Conservation (phyloP, 2,329 filamentous ascomycete species). For the Botrytis deweyae region DNA sequence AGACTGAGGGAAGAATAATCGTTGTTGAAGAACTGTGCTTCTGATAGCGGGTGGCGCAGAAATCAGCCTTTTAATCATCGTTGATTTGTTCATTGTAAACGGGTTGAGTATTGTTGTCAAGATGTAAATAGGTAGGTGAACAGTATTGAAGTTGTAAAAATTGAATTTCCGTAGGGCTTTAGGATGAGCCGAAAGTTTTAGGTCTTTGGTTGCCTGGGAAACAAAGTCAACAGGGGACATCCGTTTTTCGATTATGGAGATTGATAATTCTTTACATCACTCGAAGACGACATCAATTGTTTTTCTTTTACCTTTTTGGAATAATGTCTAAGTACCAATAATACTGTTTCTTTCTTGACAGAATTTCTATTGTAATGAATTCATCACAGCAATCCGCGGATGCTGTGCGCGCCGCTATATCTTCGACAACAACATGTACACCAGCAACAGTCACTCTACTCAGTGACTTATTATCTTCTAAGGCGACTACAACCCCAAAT, state of each 20-base stretch:
- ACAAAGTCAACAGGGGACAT: slow-evolving; percentile 21
- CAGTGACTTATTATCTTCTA: slow-evolving; percentile 47
- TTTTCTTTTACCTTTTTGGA: slow-evolving; percentile 22
- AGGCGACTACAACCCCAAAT: slow-evolving; percentile 32
- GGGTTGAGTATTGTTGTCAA: background rate
- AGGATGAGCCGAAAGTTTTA: slow-evolving; percentile 10
- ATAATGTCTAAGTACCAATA: slow-evolving; percentile 40
- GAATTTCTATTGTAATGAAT: slow-evolving; percentile 42
- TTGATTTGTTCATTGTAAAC: slow-evolving; percentile 31
- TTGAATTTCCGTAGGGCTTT: slow-evolving; percentile 1
- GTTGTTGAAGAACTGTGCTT: slow-evolving; percentile 26
- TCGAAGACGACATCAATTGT: slow-evolving; percentile 19
- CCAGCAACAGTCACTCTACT: slow-evolving; percentile 47
- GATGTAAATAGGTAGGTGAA: background rate
- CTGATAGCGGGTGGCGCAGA: slow-evolving; percentile 33
- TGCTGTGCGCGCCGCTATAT: slow-evolving; percentile 48
- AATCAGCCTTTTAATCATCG: slow-evolving; percentile 30
- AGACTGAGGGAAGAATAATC: slow-evolving; percentile 19
- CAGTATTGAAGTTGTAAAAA: background rate
- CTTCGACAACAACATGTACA: slow-evolving; percentile 50
- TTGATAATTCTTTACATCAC: slow-evolving; percentile 19
- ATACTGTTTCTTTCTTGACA: slow-evolving; percentile 26
- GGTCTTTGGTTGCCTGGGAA: slow-evolving; percentile 16
- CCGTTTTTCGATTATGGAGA: slow-evolving; percentile 18
- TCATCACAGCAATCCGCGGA: slow-evolving; percentile 45